These are phyloP conservation scores for Psilocybe mexicana DNA, from an alignment of 1,284 basidiomycete species.

Conservation along the genomic window DNA sequence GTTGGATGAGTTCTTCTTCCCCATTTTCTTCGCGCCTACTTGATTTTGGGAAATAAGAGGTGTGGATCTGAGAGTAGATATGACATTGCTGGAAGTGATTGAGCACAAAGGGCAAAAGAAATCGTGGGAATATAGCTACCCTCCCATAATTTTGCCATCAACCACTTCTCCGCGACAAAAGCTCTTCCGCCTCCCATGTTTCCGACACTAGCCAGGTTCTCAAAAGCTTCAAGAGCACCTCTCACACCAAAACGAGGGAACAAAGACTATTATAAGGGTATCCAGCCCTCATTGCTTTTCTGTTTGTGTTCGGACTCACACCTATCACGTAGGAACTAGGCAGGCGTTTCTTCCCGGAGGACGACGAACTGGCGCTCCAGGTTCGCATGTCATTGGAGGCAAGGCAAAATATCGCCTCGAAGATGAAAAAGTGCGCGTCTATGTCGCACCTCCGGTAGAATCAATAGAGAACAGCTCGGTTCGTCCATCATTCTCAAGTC, in stretches of 20 bases:
- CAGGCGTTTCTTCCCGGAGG: slow-evolving; percentile 82
- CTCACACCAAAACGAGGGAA: slow-evolving; percentile 85
- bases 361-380: slow-evolving; percentile 85
- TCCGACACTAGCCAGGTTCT: slow-evolving; percentile 63
- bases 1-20: slow-evolving; percentile 39
- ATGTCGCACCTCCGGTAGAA: slow-evolving; percentile 75
- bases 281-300: slow-evolving; percentile 15
- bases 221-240: slow-evolving; percentile 79
- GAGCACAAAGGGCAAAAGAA: not conserved
- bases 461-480: slow-evolving; percentile 65
- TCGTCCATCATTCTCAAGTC: slow-evolving; percentile 26
- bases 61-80: not conserved
- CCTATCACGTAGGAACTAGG: slow-evolving; percentile 62
- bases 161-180: not conserved
- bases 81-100: not conserved
- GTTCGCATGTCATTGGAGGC: slow-evolving; percentile 75
- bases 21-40: slow-evolving; percentile 30
- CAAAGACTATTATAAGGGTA: slow-evolving; percentile 94
- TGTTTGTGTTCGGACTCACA: not conserved
- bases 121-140: slow-evolving; percentile 23
- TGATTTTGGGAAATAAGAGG: not conserved
- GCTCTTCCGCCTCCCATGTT: slow-evolving; percentile 47
- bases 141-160: slow-evolving; percentile 14
- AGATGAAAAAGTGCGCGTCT: slow-evolving; percentile 82
- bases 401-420: slow-evolving; percentile 77